Percentiles rank a stretch among this genome's conserved stretches.
These are phyloP conservation scores for Draba incana DNA, from an alignment of 345 rosid species.

Conservation along the genomic window DNA sequence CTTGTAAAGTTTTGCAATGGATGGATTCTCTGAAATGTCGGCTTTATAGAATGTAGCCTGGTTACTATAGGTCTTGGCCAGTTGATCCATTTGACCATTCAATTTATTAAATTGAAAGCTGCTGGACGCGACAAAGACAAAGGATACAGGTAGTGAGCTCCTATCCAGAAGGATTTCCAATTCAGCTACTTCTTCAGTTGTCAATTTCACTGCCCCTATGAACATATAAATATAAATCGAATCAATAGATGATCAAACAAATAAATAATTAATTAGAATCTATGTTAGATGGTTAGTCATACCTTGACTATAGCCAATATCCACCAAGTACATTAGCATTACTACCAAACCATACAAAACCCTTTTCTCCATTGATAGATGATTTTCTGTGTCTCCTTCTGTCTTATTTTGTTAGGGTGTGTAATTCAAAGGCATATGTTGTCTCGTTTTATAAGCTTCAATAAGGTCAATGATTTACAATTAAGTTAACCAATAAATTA, in stretches of 20 bases:
- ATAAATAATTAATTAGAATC: not conserved
- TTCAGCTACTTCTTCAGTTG: not conserved
- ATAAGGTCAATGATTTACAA: not conserved
- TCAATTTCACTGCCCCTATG: slow-evolving; percentile 1
- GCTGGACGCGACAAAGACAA: too few species aligned
- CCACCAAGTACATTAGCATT: slow-evolving; percentile 24
- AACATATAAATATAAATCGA: not conserved
- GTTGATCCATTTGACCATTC: not conserved
- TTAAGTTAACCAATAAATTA: not conserved
- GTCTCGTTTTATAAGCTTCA: slow-evolving; percentile 26
- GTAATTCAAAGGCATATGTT: slow-evolving; percentile 6
- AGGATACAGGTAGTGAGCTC: too few species aligned
- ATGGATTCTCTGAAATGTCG: not conserved
- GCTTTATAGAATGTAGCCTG: not conserved
- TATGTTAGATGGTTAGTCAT: not conserved
- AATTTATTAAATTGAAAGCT: not conserved
- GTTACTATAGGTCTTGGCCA: not conserved
- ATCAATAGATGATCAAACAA: slow-evolving; percentile 1
- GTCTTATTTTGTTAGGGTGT: slow-evolving; percentile 5
- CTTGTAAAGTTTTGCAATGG: not conserved
- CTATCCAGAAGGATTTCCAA: not conserved
- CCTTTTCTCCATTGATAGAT: slow-evolving; percentile 25
- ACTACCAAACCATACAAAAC: slow-evolving; percentile 9
- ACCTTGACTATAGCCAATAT: slow-evolving; percentile 25
- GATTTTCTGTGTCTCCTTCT: not conserved